A percentile compares a stretch with the other conserved stretches of the same genome.
Conservation (phyloP, 352 stramenopile species). For the Achlya hypogyna region DNA sequence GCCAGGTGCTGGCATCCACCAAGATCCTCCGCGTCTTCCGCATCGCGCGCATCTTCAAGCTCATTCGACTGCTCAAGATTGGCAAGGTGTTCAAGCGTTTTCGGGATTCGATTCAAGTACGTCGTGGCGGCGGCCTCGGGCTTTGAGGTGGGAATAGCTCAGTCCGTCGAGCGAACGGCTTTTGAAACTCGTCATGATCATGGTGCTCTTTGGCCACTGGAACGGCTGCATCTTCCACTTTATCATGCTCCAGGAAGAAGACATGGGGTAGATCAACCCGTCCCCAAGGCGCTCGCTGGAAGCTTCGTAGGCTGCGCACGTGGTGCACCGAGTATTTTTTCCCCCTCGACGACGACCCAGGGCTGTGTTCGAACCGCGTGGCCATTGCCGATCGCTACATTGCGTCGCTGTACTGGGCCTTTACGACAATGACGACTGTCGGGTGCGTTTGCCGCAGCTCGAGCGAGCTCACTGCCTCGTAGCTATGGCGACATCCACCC, state of each 20-base stretch:
- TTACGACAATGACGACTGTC: slow-evolving; percentile 87
- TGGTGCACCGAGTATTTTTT: slow-evolving; percentile 19
- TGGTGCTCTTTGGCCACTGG: slow-evolving; percentile 76
- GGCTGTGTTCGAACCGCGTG: slow-evolving; percentile 35
- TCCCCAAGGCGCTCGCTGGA: too few relatives aligned
- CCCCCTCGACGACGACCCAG: slow-evolving; percentile 18
- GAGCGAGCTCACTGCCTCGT: background rate
- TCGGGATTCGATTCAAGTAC: slow-evolving; percentile 57
- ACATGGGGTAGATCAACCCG: slow-evolving; percentile 26
- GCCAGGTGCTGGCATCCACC: slow-evolving; percentile 5
- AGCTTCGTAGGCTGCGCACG: slow-evolving; percentile 18
- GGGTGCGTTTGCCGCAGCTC: slow-evolving; percentile 33
- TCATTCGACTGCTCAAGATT: slow-evolving; percentile 85
- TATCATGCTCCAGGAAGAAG: slow-evolving; percentile 59
- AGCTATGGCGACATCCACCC: slow-evolving; percentile 50
- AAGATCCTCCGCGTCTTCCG: slow-evolving; percentile 73
- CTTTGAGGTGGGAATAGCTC: slow-evolving; percentile 25
- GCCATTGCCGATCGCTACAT: slow-evolving; percentile 57
- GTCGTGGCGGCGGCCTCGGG: background rate
- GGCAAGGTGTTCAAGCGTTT: slow-evolving; percentile 78
- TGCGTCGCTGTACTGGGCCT: slow-evolving; percentile 79
- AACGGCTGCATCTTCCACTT: slow-evolving; percentile 76
- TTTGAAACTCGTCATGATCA: slow-evolving; percentile 57
- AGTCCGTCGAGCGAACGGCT: slow-evolving; percentile 68
- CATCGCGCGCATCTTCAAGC: slow-evolving; percentile 78